Conservation (phyloP, 768 basidiomycete genomes). For the Rhizopogon rudus region DNA sequence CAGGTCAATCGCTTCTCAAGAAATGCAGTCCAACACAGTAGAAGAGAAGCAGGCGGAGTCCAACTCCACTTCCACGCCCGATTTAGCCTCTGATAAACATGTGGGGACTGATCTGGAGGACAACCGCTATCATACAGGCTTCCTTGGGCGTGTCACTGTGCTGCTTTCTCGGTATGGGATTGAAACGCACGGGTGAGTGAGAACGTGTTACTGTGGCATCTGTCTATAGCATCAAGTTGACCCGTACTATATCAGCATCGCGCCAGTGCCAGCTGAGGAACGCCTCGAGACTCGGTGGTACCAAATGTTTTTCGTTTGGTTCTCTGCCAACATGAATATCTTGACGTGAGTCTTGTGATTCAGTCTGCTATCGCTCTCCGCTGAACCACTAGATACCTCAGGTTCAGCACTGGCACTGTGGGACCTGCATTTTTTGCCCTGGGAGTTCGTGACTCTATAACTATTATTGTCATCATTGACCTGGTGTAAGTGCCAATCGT, state of each 20-base stretch:
- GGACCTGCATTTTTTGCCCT: slow-evolving; percentile 48
- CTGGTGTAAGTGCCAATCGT: slow-evolving; percentile 30
- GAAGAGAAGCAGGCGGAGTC: neutral
- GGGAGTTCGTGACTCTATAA: slow-evolving; percentile 36
- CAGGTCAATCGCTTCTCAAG: neutral
- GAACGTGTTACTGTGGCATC: neutral
- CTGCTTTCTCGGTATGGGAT: slow-evolving; percentile 31
- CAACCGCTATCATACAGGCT: neutral
- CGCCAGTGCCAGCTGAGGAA: slow-evolving; percentile 31
- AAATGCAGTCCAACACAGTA: neutral
- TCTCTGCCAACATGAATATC: slow-evolving; percentile 42
- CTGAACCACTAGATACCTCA: slow-evolving; percentile 8
- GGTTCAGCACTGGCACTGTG: slow-evolving; percentile 44
- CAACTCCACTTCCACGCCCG: neutral
- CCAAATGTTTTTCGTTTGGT: slow-evolving; percentile 50
- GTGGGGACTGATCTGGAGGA: neutral
- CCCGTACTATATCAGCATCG: slow-evolving; percentile 22
- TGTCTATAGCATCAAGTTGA: neutral
- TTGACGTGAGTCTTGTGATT: slow-evolving; percentile 28
- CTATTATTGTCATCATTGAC: slow-evolving; percentile 39
- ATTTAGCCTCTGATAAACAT: neutral
- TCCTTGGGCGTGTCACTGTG: slow-evolving; percentile 17
- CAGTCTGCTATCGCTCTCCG: neutral
- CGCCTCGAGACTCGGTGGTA: slow-evolving; percentile 37
- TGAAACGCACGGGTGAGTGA: slow-evolving; percentile 36